phyloP scores from a whole-genome alignment of 495 filamentous ascomycete genomes.

The Podospora bellae-mahoneyi region DNA sequence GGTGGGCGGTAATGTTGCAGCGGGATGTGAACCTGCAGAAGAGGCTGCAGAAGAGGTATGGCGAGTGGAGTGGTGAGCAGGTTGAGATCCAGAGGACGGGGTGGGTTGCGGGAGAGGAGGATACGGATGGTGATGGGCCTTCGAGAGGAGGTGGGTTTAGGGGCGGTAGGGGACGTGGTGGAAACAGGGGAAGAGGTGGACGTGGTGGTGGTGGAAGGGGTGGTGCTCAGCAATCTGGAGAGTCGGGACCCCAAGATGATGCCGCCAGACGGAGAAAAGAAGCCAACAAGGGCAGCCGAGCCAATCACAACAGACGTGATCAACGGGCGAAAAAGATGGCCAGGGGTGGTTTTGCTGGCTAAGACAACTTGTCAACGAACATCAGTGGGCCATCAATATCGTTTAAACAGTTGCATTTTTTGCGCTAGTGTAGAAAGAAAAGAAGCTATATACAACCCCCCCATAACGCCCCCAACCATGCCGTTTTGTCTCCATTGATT shows the following conservation, averaged over 20 bases:
- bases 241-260: slow-evolving; percentile 53
- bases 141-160: slow-evolving; percentile 1
- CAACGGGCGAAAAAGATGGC: slow-evolving; percentile 77
- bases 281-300: slow-evolving; percentile 58
- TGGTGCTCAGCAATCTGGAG: slow-evolving; percentile 51
- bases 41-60: slow-evolving; percentile 63
- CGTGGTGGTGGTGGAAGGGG: slow-evolving; percentile 51
- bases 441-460: neutral
- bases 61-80: slow-evolving; percentile 59
- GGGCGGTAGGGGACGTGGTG: slow-evolving; percentile 34
- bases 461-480: neutral
- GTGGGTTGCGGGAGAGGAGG: slow-evolving; percentile 52
- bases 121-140: slow-evolving; percentile 43
- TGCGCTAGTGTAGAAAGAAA: neutral
- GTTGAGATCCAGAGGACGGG: slow-evolving; percentile 57
- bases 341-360: slow-evolving; percentile 54
- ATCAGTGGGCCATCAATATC: neutral
- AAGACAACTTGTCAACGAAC: neutral
- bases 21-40: slow-evolving; percentile 64
- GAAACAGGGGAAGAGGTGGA: slow-evolving; percentile 45
- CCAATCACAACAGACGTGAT: slow-evolving; percentile 66
- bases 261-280: slow-evolving; percentile 58
- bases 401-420: neutral
- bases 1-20: slow-evolving; percentile 82
- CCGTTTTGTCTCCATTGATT: neutral